phyloP scores from a whole-genome alignment of 2,329 filamentous ascomycete species.

The Botrytis elliptica region DNA sequence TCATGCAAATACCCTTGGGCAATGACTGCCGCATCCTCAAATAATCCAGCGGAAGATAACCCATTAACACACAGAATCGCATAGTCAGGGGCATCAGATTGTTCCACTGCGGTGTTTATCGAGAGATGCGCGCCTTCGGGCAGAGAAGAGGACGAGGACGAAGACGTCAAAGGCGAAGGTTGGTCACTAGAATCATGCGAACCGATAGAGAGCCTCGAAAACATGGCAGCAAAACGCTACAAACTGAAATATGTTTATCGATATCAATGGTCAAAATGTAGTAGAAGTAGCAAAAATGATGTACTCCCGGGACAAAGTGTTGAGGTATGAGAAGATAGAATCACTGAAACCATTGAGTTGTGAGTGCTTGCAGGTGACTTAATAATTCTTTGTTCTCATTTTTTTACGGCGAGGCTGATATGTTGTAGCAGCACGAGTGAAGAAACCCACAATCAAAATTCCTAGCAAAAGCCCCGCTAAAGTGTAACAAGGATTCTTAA shows the following conservation, averaged over 20 bases:
- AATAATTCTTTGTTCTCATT: constrained; percentile 1
- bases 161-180: constrained; percentile 8
- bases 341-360: background rate
- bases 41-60: constrained; percentile 4
- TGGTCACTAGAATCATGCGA: constrained; percentile 5
- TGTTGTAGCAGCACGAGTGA: background rate
- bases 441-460: background rate
- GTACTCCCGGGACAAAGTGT: background rate
- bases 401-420: background rate
- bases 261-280: background rate
- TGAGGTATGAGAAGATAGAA: background rate
- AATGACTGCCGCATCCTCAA: constrained; percentile 11
- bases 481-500: background rate
- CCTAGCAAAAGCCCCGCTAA: background rate
- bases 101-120: background rate
- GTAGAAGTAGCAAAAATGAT: background rate
- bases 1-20: constrained; percentile 13
- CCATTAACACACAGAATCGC: constrained; percentile 4
- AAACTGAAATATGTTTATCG: background rate
- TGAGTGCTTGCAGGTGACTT: background rate
- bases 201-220: constrained; percentile 9
- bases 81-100: constrained; percentile 1
- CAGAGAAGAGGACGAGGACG: background rate
- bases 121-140: background rate
- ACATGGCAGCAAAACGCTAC: background rate